These are phyloP conservation scores for Massospora cicadina DNA, from an alignment of 371 early-diverging fungal genomes.

Conservation along the genomic window DNA sequence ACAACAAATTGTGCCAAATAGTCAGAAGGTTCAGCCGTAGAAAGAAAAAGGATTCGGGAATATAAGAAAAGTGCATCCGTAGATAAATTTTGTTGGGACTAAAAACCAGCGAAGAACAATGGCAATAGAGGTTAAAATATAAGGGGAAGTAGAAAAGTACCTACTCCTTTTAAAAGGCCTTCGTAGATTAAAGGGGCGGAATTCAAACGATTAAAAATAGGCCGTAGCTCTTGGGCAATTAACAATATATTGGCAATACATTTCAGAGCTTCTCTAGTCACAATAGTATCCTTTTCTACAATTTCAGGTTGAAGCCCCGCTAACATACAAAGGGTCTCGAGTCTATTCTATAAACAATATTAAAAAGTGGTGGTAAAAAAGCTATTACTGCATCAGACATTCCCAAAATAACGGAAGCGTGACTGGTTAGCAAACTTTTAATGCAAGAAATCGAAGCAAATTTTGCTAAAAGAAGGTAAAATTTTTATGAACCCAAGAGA, in stretches of 20 bases:
- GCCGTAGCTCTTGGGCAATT: not conserved
- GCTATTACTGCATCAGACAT: not conserved
- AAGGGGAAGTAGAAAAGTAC: not conserved
- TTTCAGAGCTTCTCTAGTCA: not conserved
- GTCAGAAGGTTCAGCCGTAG: not conserved
- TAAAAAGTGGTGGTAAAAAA: not conserved
- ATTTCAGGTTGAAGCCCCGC: not conserved
- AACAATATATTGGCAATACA: not conserved
- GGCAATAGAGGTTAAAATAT: not conserved
- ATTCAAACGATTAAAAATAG: not conserved
- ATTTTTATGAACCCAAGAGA: not conserved
- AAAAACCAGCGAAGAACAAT: not conserved
- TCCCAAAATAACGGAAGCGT: not conserved
- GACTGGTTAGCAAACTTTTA: not conserved
- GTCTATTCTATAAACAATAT: not conserved
- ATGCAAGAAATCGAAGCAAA: not conserved
- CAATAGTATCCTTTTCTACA: not conserved
- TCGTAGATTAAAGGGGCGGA: not conserved
- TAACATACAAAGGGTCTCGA: not conserved
- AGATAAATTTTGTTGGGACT: not conserved
- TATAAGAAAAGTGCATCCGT: constrained; percentile 1
- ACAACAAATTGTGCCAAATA: not conserved
- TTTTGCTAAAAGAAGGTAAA: not conserved
- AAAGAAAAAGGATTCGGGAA: constrained; percentile 2
- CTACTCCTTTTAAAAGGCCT: not conserved